A percentile compares a stretch with the other conserved stretches of the same genome.
Evolutionary conservation across 805 yeast genomes (phyloP).

Genomic region (Barnettozyma californica): DNA sequence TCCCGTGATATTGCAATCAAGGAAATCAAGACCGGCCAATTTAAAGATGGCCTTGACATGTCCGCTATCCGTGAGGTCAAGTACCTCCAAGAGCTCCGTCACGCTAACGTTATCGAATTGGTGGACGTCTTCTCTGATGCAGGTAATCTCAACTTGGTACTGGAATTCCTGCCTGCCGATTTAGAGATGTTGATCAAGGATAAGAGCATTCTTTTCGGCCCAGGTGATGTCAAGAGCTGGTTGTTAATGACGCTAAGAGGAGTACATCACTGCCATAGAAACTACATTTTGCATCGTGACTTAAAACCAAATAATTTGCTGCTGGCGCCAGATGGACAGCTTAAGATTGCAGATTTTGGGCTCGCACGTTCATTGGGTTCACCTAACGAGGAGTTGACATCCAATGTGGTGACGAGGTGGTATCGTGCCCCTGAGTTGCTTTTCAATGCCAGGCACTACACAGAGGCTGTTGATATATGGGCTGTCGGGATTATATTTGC

Average conservation of each 20-base stretch:
- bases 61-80: constrained; percentile 93
- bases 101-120: constrained; percentile 78
- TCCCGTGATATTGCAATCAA: constrained; percentile 77
- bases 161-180: constrained; percentile 91
- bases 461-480: constrained; percentile 91
- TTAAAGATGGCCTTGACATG: constrained; percentile 97
- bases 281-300: constrained; percentile 86
- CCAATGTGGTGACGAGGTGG: constrained; percentile 97
- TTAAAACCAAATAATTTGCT: constrained; percentile 88
- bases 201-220: constrained; percentile 64
- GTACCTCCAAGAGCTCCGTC: constrained; percentile 75
- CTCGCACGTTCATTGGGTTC: constrained; percentile 80
- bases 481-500: constrained; percentile 96
- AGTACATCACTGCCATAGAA: constrained; percentile 90
- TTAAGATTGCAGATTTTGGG: constrained; percentile 97
- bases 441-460: constrained; percentile 84
- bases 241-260: constrained; percentile 91
- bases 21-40: constrained; percentile 90
- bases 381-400: constrained; percentile 73
- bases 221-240: constrained; percentile 92
- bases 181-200: constrained; percentile 86
- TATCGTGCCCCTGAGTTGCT: constrained; percentile 93
- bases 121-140: constrained; percentile 77
- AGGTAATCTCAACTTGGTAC: constrained; percentile 69
- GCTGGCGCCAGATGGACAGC: constrained; percentile 78